Evolutionary conservation across 306 rosid genomes (phyloP).

Genomic region (Prunus salicina): DNA sequence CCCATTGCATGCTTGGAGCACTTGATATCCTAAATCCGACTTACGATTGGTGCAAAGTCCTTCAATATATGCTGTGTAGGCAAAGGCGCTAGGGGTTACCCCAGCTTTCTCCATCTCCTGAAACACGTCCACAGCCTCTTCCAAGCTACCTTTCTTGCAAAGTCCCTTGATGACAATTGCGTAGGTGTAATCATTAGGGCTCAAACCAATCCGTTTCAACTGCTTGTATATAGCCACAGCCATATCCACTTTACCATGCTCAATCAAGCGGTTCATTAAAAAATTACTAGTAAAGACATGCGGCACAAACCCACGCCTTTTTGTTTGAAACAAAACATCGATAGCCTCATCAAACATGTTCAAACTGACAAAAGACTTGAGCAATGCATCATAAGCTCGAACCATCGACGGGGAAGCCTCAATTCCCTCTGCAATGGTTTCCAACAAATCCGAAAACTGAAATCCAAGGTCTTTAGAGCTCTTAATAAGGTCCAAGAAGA

Average conservation of each 20-base stretch:
- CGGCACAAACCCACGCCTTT: constrained; percentile 54
- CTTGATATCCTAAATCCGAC: constrained; percentile 54
- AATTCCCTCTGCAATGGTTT: constrained; percentile 32
- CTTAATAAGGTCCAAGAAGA: constrained; percentile 50
- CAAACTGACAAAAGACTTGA: constrained; percentile 58
- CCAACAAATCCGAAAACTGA: constrained; percentile 42
- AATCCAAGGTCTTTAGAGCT: constrained; percentile 29
- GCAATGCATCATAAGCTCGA: constrained; percentile 50
- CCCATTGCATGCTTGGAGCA: constrained; percentile 47
- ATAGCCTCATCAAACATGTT: constrained; percentile 67
- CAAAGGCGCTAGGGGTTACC: constrained; percentile 43
- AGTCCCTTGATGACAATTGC: constrained; percentile 66
- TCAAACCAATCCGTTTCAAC: constrained; percentile 66
- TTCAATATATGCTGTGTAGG: constrained; percentile 53
- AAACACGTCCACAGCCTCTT: constrained; percentile 42
- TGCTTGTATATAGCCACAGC: constrained; percentile 48
- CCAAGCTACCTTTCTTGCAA: constrained; percentile 56
- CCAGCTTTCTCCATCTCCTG: constrained; percentile 68
- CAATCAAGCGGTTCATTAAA: constrained; percentile 65
- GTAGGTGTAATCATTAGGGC: constrained; percentile 64
- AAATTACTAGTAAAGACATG: constrained; percentile 59
- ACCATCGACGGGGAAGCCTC: constrained; percentile 26
- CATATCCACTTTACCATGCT: constrained; percentile 36
- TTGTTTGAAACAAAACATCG: constrained; percentile 49
- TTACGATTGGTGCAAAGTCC: constrained; percentile 57